Conservation (phyloP, 129 eudicot species). For the Artemisia annua region DNA sequence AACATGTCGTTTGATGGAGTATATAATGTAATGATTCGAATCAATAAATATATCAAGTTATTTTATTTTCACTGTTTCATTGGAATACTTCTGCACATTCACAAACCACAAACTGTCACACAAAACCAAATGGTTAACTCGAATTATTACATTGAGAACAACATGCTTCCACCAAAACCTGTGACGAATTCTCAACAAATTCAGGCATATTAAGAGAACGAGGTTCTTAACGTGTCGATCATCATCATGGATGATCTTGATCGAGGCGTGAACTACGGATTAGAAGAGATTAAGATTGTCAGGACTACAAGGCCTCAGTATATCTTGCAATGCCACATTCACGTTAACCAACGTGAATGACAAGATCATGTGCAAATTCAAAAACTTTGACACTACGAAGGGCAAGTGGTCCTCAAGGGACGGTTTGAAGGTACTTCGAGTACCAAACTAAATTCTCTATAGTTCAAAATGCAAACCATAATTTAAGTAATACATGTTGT, state of each 20-base stretch:
- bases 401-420: constrained; percentile 11
- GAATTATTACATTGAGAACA: no score
- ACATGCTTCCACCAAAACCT: no score
- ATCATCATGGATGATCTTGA: background rate
- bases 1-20: no score
- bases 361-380: background rate
- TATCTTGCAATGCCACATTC: background rate
- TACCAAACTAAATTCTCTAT: background rate
- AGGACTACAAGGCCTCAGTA: no score
- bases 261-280: background rate
- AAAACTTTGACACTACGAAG: background rate
- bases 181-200: no score
- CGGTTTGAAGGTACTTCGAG: background rate
- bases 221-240: background rate
- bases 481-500: constrained; percentile 2
- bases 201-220: background rate
- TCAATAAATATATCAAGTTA: no score
- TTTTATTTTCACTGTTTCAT: no score
- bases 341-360: background rate
- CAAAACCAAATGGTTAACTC: no score
- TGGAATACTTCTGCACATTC: no score
- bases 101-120: no score
- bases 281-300: background rate
- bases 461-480: background rate
- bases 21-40: no score